Base-by-base conservation (phyloP, 345 rosid species). In the Luvunga scandens region DNA sequence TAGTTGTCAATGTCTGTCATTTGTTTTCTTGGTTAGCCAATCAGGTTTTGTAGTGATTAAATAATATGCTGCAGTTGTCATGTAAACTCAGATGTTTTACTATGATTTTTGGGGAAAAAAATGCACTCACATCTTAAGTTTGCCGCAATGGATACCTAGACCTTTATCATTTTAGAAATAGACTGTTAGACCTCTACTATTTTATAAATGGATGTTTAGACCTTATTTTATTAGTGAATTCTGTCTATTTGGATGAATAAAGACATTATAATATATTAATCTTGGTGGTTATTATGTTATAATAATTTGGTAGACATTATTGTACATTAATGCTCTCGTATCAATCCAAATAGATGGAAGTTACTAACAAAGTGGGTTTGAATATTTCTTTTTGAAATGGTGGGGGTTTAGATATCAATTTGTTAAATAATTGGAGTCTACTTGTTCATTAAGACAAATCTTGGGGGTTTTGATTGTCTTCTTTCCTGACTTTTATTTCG, bases 181-280 rank as follows among this genome's bases (percentile, higher is more conserved):
- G 7, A 18, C 0, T 14, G 21, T 0, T 50, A 1, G 56, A 53
- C 0, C 0, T 14, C 22, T 19, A 53, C 0, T 18, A 18, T 18
- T 53, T 53, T 5, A 5, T 53, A 53, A 53, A 14, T 53, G 0
- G 7, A 53, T 18, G 7, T 0, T 53, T 18, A 53, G 2, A 16
- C 13, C 2, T 19, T 0, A 18, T 19, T 53, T 19, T 6, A 4
- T 53, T 53, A 53, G 21, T 53, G 57, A 53, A 53, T 53, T 53
- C 8, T 18, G 0, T 53, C 6, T 53, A 18, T 19, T 53, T 53
- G 1, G 2, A 53, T 53, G 8, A 18, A 18, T 16, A 53, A 53
- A 18, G 2, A 2, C 2, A 1, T 53, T 53, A 18, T 53, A 53
- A 14, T 53, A 53, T 19, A 53, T 14, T 53, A 53, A 53, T 53